Conservation (phyloP, 2,329 filamentous ascomycete species). For the Phaeosphaeriaceae sp. region DNA sequence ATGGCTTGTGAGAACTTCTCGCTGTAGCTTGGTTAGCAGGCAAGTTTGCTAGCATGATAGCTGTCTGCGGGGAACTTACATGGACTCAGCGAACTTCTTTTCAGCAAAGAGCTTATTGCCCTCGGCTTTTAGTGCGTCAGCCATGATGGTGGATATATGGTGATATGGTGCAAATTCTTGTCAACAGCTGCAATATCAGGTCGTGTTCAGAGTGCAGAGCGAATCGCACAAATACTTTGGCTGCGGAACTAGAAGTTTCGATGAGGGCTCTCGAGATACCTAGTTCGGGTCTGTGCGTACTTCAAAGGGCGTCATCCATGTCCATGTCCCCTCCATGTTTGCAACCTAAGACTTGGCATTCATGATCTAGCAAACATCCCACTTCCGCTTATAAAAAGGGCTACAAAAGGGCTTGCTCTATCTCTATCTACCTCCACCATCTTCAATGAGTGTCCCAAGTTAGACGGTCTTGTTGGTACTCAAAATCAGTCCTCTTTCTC, state of each 20-base stretch:
- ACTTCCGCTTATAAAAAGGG: too few species aligned
- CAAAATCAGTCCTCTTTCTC: too few species aligned
- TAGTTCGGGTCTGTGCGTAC: constrained; percentile 20
- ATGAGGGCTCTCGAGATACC: constrained; percentile 23
- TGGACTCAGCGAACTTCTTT: constrained; percentile 94
- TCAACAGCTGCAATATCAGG: neutral
- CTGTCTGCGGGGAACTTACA: constrained; percentile 67
- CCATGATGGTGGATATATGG: constrained; percentile 55
- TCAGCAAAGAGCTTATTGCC: constrained; percentile 98
- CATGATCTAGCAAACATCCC: neutral
- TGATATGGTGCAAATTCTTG: constrained; percentile 4
- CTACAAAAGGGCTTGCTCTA: too few species aligned
- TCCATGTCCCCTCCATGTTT: constrained; percentile 1
- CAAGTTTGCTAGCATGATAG: constrained; percentile 3
- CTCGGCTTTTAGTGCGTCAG: constrained; percentile 88
- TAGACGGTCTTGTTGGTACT: too few species aligned
- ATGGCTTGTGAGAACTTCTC: constrained; percentile 96
- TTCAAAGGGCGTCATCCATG: constrained; percentile 30
- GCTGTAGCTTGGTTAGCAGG: constrained; percentile 57
- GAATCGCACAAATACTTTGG: constrained; percentile 40
- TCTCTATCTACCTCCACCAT: too few species aligned
- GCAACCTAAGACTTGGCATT: neutral
- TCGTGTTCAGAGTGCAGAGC: constrained; percentile 24
- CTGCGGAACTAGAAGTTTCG: constrained; percentile 46
- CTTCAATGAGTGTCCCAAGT: too few species aligned